A percentile compares a stretch with the other conserved stretches of the same genome.
Conservation (phyloP, 1,284 basidiomycete genomes). For the Amylostereum areolatum region DNA sequence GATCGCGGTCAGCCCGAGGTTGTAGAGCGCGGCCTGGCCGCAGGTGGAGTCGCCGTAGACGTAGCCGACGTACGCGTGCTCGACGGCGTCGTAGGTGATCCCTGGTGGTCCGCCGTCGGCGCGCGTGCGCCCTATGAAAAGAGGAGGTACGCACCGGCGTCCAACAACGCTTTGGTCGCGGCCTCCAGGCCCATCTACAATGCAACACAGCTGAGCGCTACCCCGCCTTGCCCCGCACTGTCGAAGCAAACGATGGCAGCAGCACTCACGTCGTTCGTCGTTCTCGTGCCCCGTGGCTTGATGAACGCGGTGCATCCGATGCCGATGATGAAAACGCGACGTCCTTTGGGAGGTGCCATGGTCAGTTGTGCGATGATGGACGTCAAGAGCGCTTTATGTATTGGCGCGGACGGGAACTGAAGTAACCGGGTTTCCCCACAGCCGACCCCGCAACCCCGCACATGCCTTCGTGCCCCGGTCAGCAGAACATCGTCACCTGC, state of each 20-base stretch:
- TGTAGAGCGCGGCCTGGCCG: slow-evolving; percentile 84
- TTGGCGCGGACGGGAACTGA: too few species aligned
- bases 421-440: too few species aligned
- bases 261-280: slow-evolving; percentile 57
- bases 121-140: neutral
- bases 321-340: slow-evolving; percentile 69
- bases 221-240: too few species aligned
- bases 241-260: too few species aligned
- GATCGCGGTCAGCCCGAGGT: slow-evolving; percentile 79
- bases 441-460: too few species aligned
- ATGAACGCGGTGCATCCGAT: slow-evolving; percentile 79
- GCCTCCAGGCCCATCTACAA: slow-evolving; percentile 76
- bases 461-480: too few species aligned
- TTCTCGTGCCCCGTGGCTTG: slow-evolving; percentile 64
- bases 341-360: too few species aligned
- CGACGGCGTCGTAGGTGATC: slow-evolving; percentile 73
- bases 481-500: too few species aligned
- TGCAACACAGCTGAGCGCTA: neutral
- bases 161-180: slow-evolving; percentile 78
- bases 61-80: slow-evolving; percentile 78
- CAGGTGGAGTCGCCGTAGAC: slow-evolving; percentile 77
- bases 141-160: slow-evolving; percentile 53
- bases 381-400: too few species aligned
- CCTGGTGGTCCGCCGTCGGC: too few species aligned
- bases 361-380: too few species aligned